Evolutionary conservation across 2,329 filamentous ascomycete species (phyloP), one percentile per base, ranked within the genome.

Genomic region (Fusarium lyarnte): DNA sequence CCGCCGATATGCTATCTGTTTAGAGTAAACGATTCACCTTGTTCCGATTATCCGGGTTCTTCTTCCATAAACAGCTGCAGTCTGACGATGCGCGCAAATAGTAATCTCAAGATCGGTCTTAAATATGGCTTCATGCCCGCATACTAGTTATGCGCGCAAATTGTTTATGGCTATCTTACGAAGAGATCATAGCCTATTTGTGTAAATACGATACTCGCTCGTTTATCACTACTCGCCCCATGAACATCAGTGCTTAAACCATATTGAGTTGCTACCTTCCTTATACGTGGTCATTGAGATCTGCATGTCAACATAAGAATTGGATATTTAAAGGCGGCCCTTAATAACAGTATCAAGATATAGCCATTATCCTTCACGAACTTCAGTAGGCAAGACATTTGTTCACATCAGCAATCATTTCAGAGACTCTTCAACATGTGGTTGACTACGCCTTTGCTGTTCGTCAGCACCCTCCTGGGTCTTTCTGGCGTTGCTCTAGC

Each of bases 231-330:
- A 19, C 43, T 21, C 12, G 17, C 2, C 19, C 23, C 49, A 16
- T 16, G 11, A 6, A 9, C 19, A 33, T 9, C 7, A n/a, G 7
- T 7, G 2, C 33, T 27, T 17, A n/a, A 9, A 3, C 3, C 5
- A 17, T 4, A 9, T 39, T 17, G 2, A 12, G 19, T 39, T 39
- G 13, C 6, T n/a, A 21, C 13, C 19, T 53, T 21, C 2, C 23
- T n/a, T 1, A 12, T 3, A 12, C 2, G 3, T 2, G 5, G 4
- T 6, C 21, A 16, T 23, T 2, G 7, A n/a, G 33, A 17, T 39
- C 5, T 39, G 1, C 7, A 27, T 9, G 9, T 27, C 23, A 36
- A 23, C 14, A 21, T 12, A 14, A 21, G 13, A 1, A 6, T 25
- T 1, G 8, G 4, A 3, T 39, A 39, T n/a, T 53, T 53, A 39